These are phyloP conservation scores for Aspergillus niger DNA, from an alignment of 2,329 filamentous ascomycete species.

Conservation along the genomic window DNA sequence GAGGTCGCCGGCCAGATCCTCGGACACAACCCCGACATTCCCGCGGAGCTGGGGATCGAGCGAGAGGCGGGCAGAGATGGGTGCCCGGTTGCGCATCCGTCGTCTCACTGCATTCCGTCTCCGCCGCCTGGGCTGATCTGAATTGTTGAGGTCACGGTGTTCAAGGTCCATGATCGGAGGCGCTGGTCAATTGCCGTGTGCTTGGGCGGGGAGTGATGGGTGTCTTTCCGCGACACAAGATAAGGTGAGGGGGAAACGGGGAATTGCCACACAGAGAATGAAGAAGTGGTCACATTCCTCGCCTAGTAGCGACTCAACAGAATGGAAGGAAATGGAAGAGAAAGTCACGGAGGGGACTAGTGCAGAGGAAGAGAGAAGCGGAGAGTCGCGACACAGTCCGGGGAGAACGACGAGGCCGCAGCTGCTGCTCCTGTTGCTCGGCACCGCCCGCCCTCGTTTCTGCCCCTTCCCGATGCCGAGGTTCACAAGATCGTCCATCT, in stretches of 20 bases:
- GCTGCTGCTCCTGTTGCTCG: constrained; percentile 18
- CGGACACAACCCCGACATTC: constrained; percentile 81
- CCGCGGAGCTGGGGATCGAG: constrained; percentile 84
- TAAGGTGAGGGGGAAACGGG: background rate
- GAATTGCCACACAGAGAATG: constrained; percentile 5
- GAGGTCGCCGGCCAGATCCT: constrained; percentile 80
- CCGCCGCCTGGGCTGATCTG: constrained; percentile 54
- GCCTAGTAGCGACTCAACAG: background rate
- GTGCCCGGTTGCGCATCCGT: constrained; percentile 62
- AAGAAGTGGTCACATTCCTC: constrained; percentile 5
- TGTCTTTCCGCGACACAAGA: background rate
- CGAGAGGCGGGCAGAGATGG: constrained; percentile 76
- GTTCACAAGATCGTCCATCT: constrained; percentile 25
- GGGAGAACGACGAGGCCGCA: constrained; percentile 29
- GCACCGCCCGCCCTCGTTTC: constrained; percentile 34
- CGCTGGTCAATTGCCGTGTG: constrained; percentile 25
- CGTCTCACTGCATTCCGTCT: constrained; percentile 50
- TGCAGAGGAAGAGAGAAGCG: background rate
- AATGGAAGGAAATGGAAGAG: constrained; percentile 4
- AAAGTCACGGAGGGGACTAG: background rate
- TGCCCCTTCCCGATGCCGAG: constrained; percentile 41
- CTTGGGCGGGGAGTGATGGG: constrained; percentile 11
- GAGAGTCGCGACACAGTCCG: constrained; percentile 23
- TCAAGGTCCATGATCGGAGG: constrained; percentile 47
- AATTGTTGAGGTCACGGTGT: constrained; percentile 37